Base-by-base conservation (phyloP, 1,284 basidiomycete genomes). In the Porogramme epimiltina region DNA sequence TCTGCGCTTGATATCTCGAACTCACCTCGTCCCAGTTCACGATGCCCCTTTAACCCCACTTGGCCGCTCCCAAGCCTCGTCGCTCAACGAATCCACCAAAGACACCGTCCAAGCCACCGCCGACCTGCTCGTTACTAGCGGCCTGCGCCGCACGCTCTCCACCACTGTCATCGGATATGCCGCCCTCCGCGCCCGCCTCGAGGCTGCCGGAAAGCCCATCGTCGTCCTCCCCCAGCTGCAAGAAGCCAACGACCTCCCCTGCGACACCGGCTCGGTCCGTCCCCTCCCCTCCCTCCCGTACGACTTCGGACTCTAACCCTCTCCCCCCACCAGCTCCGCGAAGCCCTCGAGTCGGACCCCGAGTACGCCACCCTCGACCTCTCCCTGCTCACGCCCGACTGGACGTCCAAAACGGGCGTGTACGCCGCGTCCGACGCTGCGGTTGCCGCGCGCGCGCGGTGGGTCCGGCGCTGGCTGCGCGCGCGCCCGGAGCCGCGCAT, bases 301-400 rank as follows among this genome's bases (percentile, higher is more conserved):
- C 18, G 16, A n/a, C n/a, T n/a, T n/a, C n/a, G n/a, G 20, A 8
- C 13, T 6, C 16, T 24, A 18, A 22, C 20, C 18, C n/a, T n/a
- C 36, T 15, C 22, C 13, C 20, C 3, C n/a, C 11, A 3, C 1
- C 45, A 68, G 67, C 51, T 62, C 16, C 65, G 66, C 50, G 62
- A 65, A 42, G 58, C 54, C 28, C 62, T 70, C 42, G 68, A 66
- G 51, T 62, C 63, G 18, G 60, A 65, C 51, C 65, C 68, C 38
- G 69, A 70, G 49, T 70, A 63, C 58, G 59, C 60, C 22, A 64
- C 64, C 3, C 62, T 70, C 33, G 63, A 69, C 53, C 63, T 70
- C 55, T 64, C 62, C 52, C 13, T 31, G 15, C 62, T 70, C 47
- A 66, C 62, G 40, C 66, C 67, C 26, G 67, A 66, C 47, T 70